Evolutionary conservation across 2,329 filamentous ascomycete species (phyloP), one percentile per base, ranked within the genome.

Genomic region (Fusarium phyllophilum): DNA sequence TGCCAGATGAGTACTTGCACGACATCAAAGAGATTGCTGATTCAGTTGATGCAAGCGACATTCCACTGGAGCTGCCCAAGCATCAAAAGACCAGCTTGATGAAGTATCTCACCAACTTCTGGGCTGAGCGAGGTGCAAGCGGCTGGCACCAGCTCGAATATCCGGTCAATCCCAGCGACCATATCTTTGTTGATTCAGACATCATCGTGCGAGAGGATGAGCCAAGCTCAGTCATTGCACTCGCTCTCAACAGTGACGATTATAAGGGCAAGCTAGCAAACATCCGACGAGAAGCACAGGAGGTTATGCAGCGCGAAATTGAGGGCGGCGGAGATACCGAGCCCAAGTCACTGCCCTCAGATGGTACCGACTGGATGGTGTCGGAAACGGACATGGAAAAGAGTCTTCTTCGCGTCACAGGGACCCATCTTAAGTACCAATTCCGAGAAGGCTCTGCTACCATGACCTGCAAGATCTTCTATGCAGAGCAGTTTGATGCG

Each of bases 381-480:
- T 86, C 91, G 52, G 92, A 97, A 79, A 88, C 89, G 5, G 93
- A 93, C 57, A 89, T 98, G 15, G 95, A 99, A 82, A 92, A 93
- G 73, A 96, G 94, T 42, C 86, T 99, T 33, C 86, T 97, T 38
- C 91, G 94, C 72, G 89, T 92, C 36, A 97, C 94, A 2, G 95
- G 96, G 42, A 97, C 94, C 3, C 96, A 99, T 82, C 91, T 98
- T 75, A 97, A 97, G 80, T 99, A 98, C 80, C 94, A 97, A 68
- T 99, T 98, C 83, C 92, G 92, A 34, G 95, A 98, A 80, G 95
- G 96, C 1, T 91, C 93, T n/a, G 96, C 97, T 7, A 94, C 93
- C 78, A 97, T 98, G 89, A 92, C 96, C 56, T 98, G 97, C 86
- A 99, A 99, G 83, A 96, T 99, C 52, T 98, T 99, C 83, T 99